Evolutionary conservation across 2,329 filamentous ascomycete species (phyloP).

Genomic region (Paradendryphiella salina): DNA sequence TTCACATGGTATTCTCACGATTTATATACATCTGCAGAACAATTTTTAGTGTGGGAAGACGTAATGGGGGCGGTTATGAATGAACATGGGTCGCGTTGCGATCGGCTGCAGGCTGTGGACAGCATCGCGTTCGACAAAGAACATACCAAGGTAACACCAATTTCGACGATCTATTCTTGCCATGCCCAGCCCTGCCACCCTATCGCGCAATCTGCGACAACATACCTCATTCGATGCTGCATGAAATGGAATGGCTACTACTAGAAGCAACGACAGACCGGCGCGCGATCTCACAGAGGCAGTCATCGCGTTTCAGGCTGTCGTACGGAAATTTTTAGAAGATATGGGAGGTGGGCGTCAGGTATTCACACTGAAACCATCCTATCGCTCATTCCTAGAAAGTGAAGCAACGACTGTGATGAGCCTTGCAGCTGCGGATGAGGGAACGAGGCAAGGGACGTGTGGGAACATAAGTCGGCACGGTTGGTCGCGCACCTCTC

Average conservation of each 20-base stretch:
- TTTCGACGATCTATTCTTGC: not conserved
- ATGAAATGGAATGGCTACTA: not conserved
- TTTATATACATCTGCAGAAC: no score
- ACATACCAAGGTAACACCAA: not conserved
- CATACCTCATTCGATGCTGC: not conserved
- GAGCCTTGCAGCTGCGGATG: not conserved
- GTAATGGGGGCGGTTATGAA: not conserved
- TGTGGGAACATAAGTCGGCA: constrained; percentile 23
- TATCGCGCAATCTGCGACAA: not conserved
- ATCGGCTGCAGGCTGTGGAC: not conserved
- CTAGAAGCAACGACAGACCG: not conserved
- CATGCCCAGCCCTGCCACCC: not conserved
- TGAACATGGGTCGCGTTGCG: not conserved
- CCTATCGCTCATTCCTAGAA: not conserved
- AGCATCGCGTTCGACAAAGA: not conserved
- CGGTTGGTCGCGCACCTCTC: not conserved
- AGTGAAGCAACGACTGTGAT: not conserved
- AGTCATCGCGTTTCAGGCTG: not conserved
- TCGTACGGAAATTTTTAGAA: not conserved
- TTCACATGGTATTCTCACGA: no score
- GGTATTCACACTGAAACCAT: not conserved
- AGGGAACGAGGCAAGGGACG: constrained; percentile 3
- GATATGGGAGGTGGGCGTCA: not conserved
- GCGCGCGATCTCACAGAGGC: not conserved
- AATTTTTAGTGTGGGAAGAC: not conserved